phyloP scores from a whole-genome alignment of 2,329 filamentous ascomycete genomes.

The Monilinia polystroma region DNA sequence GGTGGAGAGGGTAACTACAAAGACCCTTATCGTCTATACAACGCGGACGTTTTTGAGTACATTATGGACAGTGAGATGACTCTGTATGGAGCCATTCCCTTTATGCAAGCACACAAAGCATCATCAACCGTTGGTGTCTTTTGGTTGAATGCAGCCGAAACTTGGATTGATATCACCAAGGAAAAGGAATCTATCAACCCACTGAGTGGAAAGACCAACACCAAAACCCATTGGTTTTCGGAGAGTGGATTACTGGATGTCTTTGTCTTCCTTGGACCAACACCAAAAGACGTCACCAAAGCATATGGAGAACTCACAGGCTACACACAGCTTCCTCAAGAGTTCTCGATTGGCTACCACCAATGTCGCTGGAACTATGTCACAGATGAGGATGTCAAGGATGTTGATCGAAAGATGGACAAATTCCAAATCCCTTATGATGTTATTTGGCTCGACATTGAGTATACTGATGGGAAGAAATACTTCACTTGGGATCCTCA shows the following conservation, averaged over 20 bases:
- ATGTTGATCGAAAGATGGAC: conserved; percentile 95
- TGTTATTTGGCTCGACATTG: conserved; percentile 97
- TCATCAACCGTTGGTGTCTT: conserved; percentile 93
- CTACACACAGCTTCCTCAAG: conserved; percentile 84
- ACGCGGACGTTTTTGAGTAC: conserved; percentile 97
- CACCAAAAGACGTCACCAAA: conserved; percentile 75
- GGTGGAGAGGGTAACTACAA: conserved; percentile 81
- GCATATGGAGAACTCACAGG: conserved; percentile 89
- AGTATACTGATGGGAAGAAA: conserved; percentile 95
- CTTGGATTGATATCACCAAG: conserved; percentile 95
- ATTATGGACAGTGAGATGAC: conserved; percentile 98
- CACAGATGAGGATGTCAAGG: conserved; percentile 93
- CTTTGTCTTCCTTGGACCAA: conserved; percentile 91
- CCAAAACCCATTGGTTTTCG: conserved; percentile 95
- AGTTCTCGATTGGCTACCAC: conserved; percentile 90
- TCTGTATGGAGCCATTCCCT: conserved; percentile 92
- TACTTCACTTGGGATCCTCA: conserved; percentile 97
- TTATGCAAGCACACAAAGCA: conserved; percentile 96
- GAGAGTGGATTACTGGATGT: conserved; percentile 87
- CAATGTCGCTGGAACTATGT: conserved; percentile 99
- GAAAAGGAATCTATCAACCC: conserved; percentile 71
- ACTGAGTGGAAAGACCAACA: conserved; percentile 73
- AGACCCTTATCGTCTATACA: conserved; percentile 93
- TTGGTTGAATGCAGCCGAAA: conserved; percentile 96
- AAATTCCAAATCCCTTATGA: conserved; percentile 95